These are phyloP conservation scores for Scheffersomyces stipitis DNA, from an alignment of 805 yeast species.

Conservation along the genomic window DNA sequence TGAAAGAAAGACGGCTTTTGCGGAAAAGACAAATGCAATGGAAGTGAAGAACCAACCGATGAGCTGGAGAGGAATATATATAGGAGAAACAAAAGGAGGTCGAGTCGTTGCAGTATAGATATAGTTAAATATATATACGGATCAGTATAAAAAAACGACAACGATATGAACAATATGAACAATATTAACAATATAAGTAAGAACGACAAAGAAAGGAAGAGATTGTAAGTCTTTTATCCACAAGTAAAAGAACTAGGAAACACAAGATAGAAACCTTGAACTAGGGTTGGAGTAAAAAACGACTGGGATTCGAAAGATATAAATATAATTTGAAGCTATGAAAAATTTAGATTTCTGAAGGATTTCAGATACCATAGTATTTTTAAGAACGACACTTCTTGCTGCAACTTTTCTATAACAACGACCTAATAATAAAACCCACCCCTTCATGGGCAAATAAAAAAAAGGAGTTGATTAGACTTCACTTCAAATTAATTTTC, in stretches of 20 bases:
- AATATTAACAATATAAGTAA: no score
- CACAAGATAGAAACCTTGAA: not conserved
- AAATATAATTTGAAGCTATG: not conserved
- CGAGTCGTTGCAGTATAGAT: no score
- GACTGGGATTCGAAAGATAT: constrained; percentile 4
- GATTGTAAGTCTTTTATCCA: not conserved
- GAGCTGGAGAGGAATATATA: no score
- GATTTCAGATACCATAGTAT: no score
- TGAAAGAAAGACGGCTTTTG: no score
- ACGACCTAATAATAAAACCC: not conserved
- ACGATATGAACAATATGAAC: not conserved
- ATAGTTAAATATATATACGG: not conserved
- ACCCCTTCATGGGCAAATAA: not conserved
- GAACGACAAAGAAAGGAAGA: not conserved
- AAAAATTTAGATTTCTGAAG: no score
- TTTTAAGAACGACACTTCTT: no score
- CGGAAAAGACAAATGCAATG: no score
- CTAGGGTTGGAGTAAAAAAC: not conserved
- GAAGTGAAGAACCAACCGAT: no score
- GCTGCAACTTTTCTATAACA: not conserved
- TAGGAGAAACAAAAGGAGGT: no score
- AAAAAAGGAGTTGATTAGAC: not conserved
- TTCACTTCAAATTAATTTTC: not conserved
- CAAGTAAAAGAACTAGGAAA: not conserved
- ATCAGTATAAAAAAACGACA: no score